Base-by-base conservation (phyloP, 768 basidiomycete genomes). In the Amylocystis lapponica region DNA sequence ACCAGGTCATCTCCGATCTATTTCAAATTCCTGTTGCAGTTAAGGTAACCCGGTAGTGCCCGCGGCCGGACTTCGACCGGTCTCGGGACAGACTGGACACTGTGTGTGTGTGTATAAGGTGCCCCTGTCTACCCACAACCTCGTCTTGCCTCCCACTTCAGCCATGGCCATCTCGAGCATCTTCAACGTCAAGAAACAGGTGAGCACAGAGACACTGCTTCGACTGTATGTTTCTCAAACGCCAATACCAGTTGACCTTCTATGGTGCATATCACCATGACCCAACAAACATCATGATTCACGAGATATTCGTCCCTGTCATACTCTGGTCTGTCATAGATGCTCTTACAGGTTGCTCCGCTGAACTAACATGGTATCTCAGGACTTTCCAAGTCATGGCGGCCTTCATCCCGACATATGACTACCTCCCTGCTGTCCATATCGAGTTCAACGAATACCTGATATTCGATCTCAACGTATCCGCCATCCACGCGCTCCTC, bases 261-360 rank as follows among this genome's bases (percentile, higher is more conserved):
- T 97, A 97, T 61, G 91, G 90, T 16, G 83, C 91, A 39, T 96
- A 96, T 65, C 93, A 96, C 63, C 71, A 79, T 13, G 83, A 95
- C 61, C 78, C 78, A 21, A 66, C 79, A 49, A 98, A 98, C 61
- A 66, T 97, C 51, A 63, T 75, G 42, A 89, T 97, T 49, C 95
- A 98, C 63, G 70, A 93, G 53, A 56, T 88, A 47, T 91, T 81
- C 51, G 91, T 95, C 11, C 93, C 93, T 6, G 57, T 85, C 46
- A 72, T 96, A 48, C 59, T 90, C 43, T 97, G 91, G 92, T 86
- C 47, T 34, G 45, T 41, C 3, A 11, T 14, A 5, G 21, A 17
- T 20, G 27, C 36, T 38, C 38, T 35, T 17, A 14, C 14, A 8
- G 23, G 6, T 23, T 22, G 6, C 41, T 35, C 25, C 21, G 14